Evolutionary conservation across 805 yeast species (phyloP).

Genomic region (Zygosaccharomyces pseudorouxii): DNA sequence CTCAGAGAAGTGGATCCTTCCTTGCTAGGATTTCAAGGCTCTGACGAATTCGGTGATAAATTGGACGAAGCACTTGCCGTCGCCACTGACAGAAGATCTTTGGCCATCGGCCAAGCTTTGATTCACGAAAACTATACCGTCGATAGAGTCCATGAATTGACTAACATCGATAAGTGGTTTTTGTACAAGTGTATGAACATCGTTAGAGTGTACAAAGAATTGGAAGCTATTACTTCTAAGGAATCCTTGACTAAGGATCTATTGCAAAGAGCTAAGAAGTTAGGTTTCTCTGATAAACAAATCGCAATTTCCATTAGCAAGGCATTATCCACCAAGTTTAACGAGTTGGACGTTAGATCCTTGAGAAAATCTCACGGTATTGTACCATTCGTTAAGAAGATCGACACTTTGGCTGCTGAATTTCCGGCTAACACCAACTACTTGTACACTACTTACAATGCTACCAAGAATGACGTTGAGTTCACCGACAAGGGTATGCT

Average conservation of each 20-base stretch:
- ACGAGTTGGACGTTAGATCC: constrained; percentile 78
- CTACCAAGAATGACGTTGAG: constrained; percentile 73
- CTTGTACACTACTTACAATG: constrained; percentile 93
- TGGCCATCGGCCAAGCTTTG: constrained; percentile 97
- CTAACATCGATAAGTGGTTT: constrained; percentile 96
- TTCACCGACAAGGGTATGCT: constrained; percentile 88
- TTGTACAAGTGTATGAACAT: constrained; percentile 87
- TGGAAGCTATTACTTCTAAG: constrained; percentile 60
- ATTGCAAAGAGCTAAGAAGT: constrained; percentile 76
- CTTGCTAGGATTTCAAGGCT: constrained; percentile 87
- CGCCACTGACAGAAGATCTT: constrained; percentile 95
- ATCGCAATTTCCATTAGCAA: constrained; percentile 72
- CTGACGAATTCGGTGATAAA: constrained; percentile 59
- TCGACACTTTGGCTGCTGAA: constrained; percentile 97
- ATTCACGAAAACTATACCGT: constrained; percentile 87
- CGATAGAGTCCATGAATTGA: constrained; percentile 84
- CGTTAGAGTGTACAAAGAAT: constrained; percentile 79
- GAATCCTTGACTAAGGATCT: constrained; percentile 61
- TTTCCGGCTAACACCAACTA: constrained; percentile 97
- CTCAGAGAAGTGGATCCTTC: constrained; percentile 94
- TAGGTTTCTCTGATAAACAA: constrained; percentile 94
- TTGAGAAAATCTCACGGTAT: constrained; percentile 76
- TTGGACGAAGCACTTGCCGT: constrained; percentile 71
- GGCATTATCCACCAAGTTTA: constrained; percentile 19
- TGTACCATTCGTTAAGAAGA: constrained; percentile 90